A percentile compares a stretch with the other conserved stretches of the same genome.
Evolutionary conservation across 805 yeast species (phyloP).

Genomic region (Kuraishia capsulata): DNA sequence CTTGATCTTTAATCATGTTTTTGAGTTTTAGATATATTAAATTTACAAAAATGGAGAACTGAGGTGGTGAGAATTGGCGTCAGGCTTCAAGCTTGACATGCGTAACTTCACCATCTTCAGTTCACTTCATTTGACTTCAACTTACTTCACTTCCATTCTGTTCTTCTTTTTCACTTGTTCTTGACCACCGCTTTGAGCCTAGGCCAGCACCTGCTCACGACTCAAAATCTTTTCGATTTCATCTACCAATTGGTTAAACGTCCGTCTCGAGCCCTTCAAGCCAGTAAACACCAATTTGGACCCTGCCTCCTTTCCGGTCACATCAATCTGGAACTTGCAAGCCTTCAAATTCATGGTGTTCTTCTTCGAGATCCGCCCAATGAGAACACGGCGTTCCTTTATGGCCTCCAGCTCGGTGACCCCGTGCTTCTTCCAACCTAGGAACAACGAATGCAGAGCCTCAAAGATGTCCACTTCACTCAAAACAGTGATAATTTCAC

Average conservation of each 20-base stretch:
- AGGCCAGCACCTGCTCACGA: constrained; percentile 51
- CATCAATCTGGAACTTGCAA: constrained; percentile 51
- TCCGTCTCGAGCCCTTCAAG: constrained; percentile 55
- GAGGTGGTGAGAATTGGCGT: too few species aligned
- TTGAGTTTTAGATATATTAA: too few species aligned
- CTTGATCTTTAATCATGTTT: too few species aligned
- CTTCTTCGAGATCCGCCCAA: constrained; percentile 44
- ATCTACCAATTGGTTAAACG: constrained; percentile 47
- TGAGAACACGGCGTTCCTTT: constrained; percentile 39
- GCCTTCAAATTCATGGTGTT: constrained; percentile 56
- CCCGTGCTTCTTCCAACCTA: constrained; percentile 67
- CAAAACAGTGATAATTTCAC: constrained; percentile 23
- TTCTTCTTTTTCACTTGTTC: too few species aligned
- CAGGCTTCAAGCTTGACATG: too few species aligned
- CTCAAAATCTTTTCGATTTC: constrained; percentile 59
- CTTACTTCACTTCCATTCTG: too few species aligned
- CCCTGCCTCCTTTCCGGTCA: constrained; percentile 18
- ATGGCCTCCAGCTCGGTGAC: constrained; percentile 43
- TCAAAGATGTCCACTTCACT: constrained; percentile 50
- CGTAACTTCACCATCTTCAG: too few species aligned
- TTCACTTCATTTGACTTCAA: too few species aligned
- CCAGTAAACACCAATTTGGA: constrained; percentile 53
- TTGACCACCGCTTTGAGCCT: too few species aligned
- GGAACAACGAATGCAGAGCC: constrained; percentile 52
- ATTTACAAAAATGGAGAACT: too few species aligned